A percentile compares a stretch with the other conserved stretches of the same genome.
phyloP scores from a whole-genome alignment of 2,329 filamentous ascomycete genomes.

The Phialophora tarda region DNA sequence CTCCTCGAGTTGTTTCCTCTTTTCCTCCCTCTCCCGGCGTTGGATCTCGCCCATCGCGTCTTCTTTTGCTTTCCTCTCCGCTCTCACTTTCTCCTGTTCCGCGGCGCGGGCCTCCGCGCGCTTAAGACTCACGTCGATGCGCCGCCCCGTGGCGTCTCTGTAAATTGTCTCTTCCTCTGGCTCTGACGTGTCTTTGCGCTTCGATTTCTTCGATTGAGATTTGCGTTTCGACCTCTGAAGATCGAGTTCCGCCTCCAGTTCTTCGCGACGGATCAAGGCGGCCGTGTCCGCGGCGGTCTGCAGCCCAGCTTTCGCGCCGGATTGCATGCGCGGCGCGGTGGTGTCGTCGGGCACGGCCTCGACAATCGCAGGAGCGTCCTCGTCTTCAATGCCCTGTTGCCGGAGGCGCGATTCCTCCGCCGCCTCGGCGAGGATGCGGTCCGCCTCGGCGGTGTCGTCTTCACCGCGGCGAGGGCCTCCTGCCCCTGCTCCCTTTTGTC shows the following conservation, averaged over 20 bases:
- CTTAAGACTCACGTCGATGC: conserved; percentile 91
- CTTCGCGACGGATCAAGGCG: conserved; percentile 69
- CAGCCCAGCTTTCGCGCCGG: conserved; percentile 83
- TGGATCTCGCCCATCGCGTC: conserved; percentile 86
- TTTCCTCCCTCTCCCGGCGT: conserved; percentile 66
- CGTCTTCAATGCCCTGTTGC: conserved; percentile 53
- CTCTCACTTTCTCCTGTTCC: conserved; percentile 70
- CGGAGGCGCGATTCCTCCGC: conserved; percentile 68
- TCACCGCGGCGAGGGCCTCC: not conserved
- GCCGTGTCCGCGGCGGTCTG: conserved; percentile 82
- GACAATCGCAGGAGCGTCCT: conserved; percentile 54
- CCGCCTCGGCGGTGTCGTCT: conserved; percentile 63
- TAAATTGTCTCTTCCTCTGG: conserved; percentile 83
- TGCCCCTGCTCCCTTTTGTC: not conserved
- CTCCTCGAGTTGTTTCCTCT: conserved; percentile 73
- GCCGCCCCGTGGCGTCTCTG: conserved; percentile 89
- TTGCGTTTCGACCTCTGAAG: not conserved
- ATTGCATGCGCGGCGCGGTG: conserved; percentile 71
- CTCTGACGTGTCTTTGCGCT: conserved; percentile 46
- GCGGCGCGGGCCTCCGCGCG: conserved; percentile 83
- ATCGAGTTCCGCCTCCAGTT: conserved; percentile 50
- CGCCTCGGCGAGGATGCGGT: conserved; percentile 76
- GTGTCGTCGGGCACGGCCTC: conserved; percentile 30
- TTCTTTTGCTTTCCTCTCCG: conserved; percentile 70
- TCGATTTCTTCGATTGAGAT: conserved; percentile 25